Percentiles rank a stretch among this genome's conserved stretches.
Evolutionary conservation across 2,329 filamentous ascomycete species (phyloP).

Genomic region (Nigrospora oryzae): DNA sequence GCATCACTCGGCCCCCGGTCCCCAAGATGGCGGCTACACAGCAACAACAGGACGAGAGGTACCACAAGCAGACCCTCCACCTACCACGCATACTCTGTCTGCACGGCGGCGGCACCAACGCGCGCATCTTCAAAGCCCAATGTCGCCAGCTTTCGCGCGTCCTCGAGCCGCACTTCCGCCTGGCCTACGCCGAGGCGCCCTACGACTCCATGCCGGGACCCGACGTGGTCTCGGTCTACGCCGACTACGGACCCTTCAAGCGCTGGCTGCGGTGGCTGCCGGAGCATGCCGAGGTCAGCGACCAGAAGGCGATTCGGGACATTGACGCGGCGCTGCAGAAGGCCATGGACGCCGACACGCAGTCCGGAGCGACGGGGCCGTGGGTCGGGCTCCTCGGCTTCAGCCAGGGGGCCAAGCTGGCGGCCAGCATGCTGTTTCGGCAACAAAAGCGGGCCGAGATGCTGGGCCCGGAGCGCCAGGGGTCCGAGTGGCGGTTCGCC

Average conservation of each 20-base stretch:
- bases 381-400: constrained; percentile 58
- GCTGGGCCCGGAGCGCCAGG: constrained; percentile 11
- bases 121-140: constrained; percentile 60
- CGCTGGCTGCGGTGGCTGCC: constrained; percentile 54
- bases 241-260: constrained; percentile 56
- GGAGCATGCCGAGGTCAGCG: constrained; percentile 43
- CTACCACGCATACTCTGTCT: constrained; percentile 68
- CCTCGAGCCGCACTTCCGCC: constrained; percentile 52
- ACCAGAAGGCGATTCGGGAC: constrained; percentile 27
- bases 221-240: constrained; percentile 57
- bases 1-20: no score
- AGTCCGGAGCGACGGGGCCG: constrained; percentile 39
- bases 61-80: constrained; percentile 10
- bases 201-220: constrained; percentile 54
- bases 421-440: constrained; percentile 47
- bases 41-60: background rate
- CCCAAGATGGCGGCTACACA: background rate
- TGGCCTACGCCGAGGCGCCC: constrained; percentile 65
- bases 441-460: constrained; percentile 48
- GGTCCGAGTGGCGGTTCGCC: constrained; percentile 44
- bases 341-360: constrained; percentile 44
- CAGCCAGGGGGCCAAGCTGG: constrained; percentile 57
- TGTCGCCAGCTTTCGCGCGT: constrained; percentile 41
- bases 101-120: constrained; percentile 72
- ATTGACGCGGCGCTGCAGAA: constrained; percentile 28